Conservation (phyloP, 495 filamentous ascomycete species). For the Penicillium turbatum region DNA sequence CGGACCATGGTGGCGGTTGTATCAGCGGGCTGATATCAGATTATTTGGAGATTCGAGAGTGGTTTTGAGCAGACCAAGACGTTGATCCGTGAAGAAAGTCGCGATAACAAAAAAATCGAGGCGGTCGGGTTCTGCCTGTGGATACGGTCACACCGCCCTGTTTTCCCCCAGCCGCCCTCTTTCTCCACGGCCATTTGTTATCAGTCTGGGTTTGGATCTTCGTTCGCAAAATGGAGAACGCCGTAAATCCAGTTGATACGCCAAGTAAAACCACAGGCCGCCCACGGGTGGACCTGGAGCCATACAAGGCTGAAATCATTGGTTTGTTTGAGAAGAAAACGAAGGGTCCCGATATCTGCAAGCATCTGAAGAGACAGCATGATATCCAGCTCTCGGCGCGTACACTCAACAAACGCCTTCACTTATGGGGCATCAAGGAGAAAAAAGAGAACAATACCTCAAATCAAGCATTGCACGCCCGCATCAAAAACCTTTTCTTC, state of each 20-base stretch:
- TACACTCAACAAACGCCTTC: constrained; percentile 7
- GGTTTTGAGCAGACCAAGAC: constrained; percentile 4
- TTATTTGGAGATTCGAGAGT: neutral
- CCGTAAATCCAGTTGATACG: neutral
- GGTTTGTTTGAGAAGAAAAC: constrained; percentile 4
- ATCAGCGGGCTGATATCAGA: neutral
- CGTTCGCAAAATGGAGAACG: neutral
- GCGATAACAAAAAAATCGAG: constrained; percentile 29
- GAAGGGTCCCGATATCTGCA: constrained; percentile 7
- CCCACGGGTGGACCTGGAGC: neutral
- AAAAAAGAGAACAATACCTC: neutral
- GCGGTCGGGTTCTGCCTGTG: constrained; percentile 23
- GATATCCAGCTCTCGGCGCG: constrained; percentile 5
- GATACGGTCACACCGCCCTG: neutral
- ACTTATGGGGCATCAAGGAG: constrained; percentile 5
- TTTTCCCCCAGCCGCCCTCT: neutral
- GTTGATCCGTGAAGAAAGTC: neutral
- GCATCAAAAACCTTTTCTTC: constrained; percentile 5
- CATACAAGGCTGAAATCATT: neutral
- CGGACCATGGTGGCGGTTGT: constrained; percentile 65
- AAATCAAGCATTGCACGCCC: constrained; percentile 1
- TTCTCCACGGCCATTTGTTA: neutral
- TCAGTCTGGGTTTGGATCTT: neutral
- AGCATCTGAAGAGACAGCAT: constrained; percentile 8
- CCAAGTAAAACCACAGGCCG: neutral